These are phyloP conservation scores for Lignosus rhinocerotis DNA, from an alignment of 1,284 basidiomycete genomes.

Conservation along the genomic window DNA sequence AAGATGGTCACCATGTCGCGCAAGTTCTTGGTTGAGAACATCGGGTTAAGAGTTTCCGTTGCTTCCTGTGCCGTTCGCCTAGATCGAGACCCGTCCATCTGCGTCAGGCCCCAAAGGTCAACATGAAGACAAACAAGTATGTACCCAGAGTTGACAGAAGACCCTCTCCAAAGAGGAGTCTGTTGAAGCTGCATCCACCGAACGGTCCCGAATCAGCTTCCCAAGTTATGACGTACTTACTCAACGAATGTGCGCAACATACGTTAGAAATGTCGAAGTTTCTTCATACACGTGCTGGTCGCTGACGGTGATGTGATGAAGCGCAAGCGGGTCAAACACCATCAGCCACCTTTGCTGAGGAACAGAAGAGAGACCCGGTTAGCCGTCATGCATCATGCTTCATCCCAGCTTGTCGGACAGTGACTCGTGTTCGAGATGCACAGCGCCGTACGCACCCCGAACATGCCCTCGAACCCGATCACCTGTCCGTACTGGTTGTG, in stretches of 20 bases:
- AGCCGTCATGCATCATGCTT: too few species aligned
- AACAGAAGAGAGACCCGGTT: background rate
- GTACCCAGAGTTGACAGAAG: background rate
- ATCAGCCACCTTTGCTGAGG: background rate
- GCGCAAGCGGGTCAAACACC: background rate
- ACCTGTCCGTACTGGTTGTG: background rate
- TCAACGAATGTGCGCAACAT: background rate
- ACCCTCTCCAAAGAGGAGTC: background rate
- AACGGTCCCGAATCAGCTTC: background rate
- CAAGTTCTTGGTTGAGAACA: slow-evolving; percentile 20
- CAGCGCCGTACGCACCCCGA: background rate
- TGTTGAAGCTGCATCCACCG: background rate
- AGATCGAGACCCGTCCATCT: background rate
- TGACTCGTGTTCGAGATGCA: background rate
- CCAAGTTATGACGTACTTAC: background rate
- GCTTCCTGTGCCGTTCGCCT: slow-evolving; percentile 10
- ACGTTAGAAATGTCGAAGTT: background rate
- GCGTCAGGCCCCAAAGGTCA: background rate
- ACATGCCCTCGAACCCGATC: background rate
- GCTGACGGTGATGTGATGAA: slow-evolving; percentile 4
- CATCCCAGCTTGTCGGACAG: background rate
- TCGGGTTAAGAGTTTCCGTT: slow-evolving; percentile 20
- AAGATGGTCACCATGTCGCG: slow-evolving; percentile 18
- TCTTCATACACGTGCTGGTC: slow-evolving; percentile 1
- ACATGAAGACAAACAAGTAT: background rate